Conservation (phyloP, 75 land plant species). For the Pseudotsuga menziesii region DNA sequence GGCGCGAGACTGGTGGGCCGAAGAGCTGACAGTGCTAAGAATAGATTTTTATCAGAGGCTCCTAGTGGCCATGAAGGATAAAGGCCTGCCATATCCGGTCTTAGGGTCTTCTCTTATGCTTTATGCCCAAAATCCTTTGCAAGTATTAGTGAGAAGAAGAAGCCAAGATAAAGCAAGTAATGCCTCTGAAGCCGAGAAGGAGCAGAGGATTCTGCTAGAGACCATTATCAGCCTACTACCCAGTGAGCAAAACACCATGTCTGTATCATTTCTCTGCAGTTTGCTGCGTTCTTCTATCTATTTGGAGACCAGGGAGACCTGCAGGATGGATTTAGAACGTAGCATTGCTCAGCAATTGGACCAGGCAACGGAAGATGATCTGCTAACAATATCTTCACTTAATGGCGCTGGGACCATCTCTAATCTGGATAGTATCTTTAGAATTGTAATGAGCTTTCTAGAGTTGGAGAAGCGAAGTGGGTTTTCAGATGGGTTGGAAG, state of each 20-base stretch:
- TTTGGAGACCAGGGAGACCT: slow-evolving; percentile 37
- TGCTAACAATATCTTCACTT: slow-evolving; percentile 57
- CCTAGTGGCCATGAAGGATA: slow-evolving; percentile 54
- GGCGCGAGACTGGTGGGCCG: slow-evolving; percentile 76
- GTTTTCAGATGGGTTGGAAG: slow-evolving; percentile 28
- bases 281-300: slow-evolving; percentile 84
- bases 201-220: slow-evolving; percentile 63
- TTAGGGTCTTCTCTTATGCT: slow-evolving; percentile 57
- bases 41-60: slow-evolving; percentile 54
- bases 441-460: slow-evolving; percentile 60
- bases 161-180: background rate
- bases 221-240: slow-evolving; percentile 52
- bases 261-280: slow-evolving; percentile 73
- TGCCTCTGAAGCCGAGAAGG: slow-evolving; percentile 22
- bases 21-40: slow-evolving; percentile 56
- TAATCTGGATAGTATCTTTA: slow-evolving; percentile 68
- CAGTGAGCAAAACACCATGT: slow-evolving; percentile 40
- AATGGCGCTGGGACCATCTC: slow-evolving; percentile 61
- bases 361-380: slow-evolving; percentile 72
- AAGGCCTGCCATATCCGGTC: slow-evolving; percentile 46
- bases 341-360: slow-evolving; percentile 68
- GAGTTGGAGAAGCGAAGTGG: slow-evolving; percentile 43
- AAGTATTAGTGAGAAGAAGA: slow-evolving; percentile 31
- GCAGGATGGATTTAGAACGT: slow-evolving; percentile 74
- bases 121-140: slow-evolving; percentile 66